A percentile compares a stretch with the other conserved stretches of the same genome.
phyloP scores from a whole-genome alignment of 768 basidiomycete genomes.

The Rhizopogon sp. region DNA sequence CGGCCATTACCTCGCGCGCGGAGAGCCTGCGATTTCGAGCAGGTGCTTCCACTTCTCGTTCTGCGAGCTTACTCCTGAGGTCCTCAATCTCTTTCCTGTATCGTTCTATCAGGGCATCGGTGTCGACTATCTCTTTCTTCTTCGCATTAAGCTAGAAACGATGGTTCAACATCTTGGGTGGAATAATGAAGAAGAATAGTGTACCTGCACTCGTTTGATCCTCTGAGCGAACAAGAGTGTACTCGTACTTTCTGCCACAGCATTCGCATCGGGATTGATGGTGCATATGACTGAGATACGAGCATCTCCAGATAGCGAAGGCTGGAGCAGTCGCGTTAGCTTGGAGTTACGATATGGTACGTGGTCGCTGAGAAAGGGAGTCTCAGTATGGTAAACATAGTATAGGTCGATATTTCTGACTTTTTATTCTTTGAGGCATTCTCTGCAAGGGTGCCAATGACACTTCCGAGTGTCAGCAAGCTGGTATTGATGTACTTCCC shows the following conservation, averaged over 20 bases:
- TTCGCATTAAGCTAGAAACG: constrained; percentile 55
- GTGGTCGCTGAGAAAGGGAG: constrained; percentile 55
- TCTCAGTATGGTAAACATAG: not conserved
- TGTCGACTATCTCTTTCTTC: constrained; percentile 92
- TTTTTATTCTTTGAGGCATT: constrained; percentile 73
- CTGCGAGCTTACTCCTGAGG: constrained; percentile 67
- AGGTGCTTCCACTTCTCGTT: constrained; percentile 63
- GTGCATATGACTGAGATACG: constrained; percentile 96
- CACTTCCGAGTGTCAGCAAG: constrained; percentile 86
- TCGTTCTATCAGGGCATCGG: constrained; percentile 88
- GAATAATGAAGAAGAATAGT: constrained; percentile 21
- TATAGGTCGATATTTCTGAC: constrained; percentile 28
- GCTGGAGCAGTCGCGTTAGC: constrained; percentile 89
- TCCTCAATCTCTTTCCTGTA: constrained; percentile 95
- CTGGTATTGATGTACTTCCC: constrained; percentile 97
- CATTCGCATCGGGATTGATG: constrained; percentile 78
- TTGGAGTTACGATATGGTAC: constrained; percentile 96
- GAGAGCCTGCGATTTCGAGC: constrained; percentile 36
- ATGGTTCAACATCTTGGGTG: not conserved
- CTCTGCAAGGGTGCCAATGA: constrained; percentile 89
- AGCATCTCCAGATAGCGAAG: constrained; percentile 92
- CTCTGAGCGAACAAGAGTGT: constrained; percentile 90
- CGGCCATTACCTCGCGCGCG: constrained; percentile 35
- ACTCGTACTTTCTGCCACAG: constrained; percentile 79
- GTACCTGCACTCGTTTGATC: constrained; percentile 75